Evolutionary conservation across 208 protist species (phyloP), one percentile per base, ranked within the genome.

Genomic region (Herpetomonas tarakana): DNA sequence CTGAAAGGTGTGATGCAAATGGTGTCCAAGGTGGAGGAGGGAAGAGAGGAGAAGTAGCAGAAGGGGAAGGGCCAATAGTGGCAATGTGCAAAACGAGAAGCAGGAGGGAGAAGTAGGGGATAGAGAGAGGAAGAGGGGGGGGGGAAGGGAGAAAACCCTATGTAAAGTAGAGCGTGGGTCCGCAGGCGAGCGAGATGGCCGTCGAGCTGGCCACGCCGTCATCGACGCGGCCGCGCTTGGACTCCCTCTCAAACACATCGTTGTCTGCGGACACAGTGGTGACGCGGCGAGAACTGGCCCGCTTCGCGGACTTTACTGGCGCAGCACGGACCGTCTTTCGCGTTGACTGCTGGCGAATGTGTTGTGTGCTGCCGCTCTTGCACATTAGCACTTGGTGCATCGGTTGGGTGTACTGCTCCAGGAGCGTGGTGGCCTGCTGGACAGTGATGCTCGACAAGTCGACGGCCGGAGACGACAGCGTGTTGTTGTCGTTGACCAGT

Each of bases 81-180:
- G 35, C 38, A 39, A 52, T 2, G 28, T 58, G 44, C 9, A 6
- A 41, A 14, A 41, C 9, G 35, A 41, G 14, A 14, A 14, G 14
- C 9, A 58, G 19, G 25, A 31, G 12, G 19, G 9, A 58, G 39
- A n/a, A 31, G 45, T 16, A 49, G 27, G 3, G 28, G 45, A 60
- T 28, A 45, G n/a, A 26, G n/a, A 60, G 38, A 50, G 39, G 49
- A 45, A 45, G 19, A 46, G 38, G 28, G 27, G 6, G 7, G 21
- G 16, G 22, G 19, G 19, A 55, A 55, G 51, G 29, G 29, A 55
- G 12, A 35, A 39, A 18, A 55, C 11, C 21, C 46, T 71, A 74
- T 11, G 68, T 69, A 52, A 92, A 83, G 46, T 75, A 81, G 0
- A 88, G 58, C 0, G 85, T 92, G 22, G 85, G 81, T 39, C 85